A percentile compares a stretch with the other conserved stretches of the same genome.
phyloP scores from a whole-genome alignment of 257 asterid genomes.

The Solanum chilense region DNA sequence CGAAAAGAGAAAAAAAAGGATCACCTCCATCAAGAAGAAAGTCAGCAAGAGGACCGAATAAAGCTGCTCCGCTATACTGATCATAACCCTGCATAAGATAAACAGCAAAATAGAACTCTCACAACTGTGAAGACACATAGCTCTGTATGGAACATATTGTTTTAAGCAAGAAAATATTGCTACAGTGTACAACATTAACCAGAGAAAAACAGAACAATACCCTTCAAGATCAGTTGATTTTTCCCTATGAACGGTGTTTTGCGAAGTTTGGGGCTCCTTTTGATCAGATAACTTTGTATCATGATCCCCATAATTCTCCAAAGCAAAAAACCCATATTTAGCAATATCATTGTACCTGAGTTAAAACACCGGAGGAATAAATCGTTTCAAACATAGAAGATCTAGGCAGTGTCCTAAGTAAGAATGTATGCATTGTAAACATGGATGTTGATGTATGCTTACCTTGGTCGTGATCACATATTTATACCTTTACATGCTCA shows the following conservation, averaged over 20 bases:
- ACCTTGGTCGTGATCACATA: neutral
- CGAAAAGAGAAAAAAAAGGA: neutral
- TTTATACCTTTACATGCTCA: neutral
- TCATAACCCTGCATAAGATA: constrained; percentile 46
- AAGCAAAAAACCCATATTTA: constrained; percentile 65
- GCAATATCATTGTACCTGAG: constrained; percentile 92
- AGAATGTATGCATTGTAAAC: neutral
- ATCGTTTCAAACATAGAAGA: neutral
- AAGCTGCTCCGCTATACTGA: constrained; percentile 76
- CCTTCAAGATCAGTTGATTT: constrained; percentile 60
- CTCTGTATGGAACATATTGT: neutral
- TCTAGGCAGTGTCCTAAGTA: neutral
- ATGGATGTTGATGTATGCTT: neutral
- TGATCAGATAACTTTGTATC: constrained; percentile 27
- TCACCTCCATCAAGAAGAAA: constrained; percentile 90
- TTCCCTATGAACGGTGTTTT: constrained; percentile 23
- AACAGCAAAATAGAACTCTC: neutral
- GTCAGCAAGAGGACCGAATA: constrained; percentile 78
- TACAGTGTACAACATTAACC: constrained; percentile 1
- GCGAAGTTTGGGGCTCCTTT: constrained; percentile 20
- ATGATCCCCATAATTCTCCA: constrained; percentile 28
- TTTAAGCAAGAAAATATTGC: neutral
- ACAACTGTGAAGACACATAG: neutral
- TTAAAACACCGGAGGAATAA: neutral
- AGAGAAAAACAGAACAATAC: constrained; percentile 20